Percentiles rank a stretch among this genome's conserved stretches.
phyloP scores from a whole-genome alignment of 768 basidiomycete genomes.

The Trichaptum fuscoviolaceum region DNA sequence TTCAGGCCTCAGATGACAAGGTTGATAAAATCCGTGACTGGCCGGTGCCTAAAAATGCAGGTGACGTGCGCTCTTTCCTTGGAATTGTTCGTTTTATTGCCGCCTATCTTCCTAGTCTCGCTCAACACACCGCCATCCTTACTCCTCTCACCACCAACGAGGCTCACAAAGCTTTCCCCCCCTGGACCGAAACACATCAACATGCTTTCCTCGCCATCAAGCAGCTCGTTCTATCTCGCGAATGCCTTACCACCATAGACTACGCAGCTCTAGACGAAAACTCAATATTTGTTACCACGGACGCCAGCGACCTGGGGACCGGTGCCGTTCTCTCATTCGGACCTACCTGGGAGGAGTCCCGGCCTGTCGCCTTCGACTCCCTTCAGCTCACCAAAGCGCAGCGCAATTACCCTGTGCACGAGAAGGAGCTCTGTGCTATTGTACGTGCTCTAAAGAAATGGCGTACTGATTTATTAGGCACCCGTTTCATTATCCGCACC shows the following conservation, averaged over 20 bases:
- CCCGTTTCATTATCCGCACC: constrained; percentile 24
- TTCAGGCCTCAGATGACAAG: constrained; percentile 24
- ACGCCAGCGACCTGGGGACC: constrained; percentile 25
- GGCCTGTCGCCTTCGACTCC: no score
- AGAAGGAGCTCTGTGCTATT: constrained; percentile 33
- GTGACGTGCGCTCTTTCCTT: constrained; percentile 22
- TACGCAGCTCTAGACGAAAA: constrained; percentile 24
- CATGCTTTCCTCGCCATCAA: constrained; percentile 34
- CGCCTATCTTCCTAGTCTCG: constrained; percentile 23
- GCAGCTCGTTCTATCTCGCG: constrained; percentile 17
- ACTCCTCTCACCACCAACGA: no score
- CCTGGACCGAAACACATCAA: constrained; percentile 24
- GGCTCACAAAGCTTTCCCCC: constrained; percentile 16
- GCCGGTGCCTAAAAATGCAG: constrained; percentile 18
- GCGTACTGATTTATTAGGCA: constrained; percentile 18
- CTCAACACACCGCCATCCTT: constrained; percentile 25
- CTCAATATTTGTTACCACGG: constrained; percentile 30
- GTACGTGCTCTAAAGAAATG: constrained; percentile 26
- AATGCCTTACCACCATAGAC: constrained; percentile 28
- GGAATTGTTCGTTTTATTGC: constrained; percentile 26
- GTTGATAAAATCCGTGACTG: constrained; percentile 24
- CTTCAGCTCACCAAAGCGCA: no score
- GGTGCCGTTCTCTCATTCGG: constrained; percentile 30
- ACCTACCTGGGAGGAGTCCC: no score
- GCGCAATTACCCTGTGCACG: no score